phyloP scores from a whole-genome alignment of 2,329 filamentous ascomycete genomes.

The Chaetomium strumarium region DNA sequence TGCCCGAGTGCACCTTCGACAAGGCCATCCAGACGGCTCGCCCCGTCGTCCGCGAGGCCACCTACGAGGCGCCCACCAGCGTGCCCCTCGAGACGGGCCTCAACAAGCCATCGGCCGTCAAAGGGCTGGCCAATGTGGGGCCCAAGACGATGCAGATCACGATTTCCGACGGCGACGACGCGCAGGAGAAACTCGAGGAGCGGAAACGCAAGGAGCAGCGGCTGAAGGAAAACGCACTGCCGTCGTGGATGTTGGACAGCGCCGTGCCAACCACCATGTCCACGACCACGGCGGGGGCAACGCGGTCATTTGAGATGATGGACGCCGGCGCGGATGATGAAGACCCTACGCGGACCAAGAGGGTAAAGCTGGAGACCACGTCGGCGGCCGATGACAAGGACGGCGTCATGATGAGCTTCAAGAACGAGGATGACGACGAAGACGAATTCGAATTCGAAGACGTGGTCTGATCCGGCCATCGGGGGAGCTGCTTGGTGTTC shows the following conservation, averaged over 20 bases:
- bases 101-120: conserved; percentile 60
- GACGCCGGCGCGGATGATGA: conserved; percentile 37
- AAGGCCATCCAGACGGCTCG: conserved; percentile 57
- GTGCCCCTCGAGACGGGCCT: conserved; percentile 49
- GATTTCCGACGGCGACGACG: conserved; percentile 61
- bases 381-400: conserved; percentile 18
- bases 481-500: neutral
- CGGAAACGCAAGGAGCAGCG: conserved; percentile 59
- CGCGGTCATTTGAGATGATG: conserved; percentile 30
- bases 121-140: conserved; percentile 59
- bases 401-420: conserved; percentile 20
- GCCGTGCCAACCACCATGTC: conserved; percentile 41
- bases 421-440: conserved; percentile 41
- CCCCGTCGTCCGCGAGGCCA: conserved; percentile 60
- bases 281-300: conserved; percentile 39
- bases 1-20: conserved; percentile 71
- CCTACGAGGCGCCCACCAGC: conserved; percentile 58
- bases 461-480: conserved; percentile 31
- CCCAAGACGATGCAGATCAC: conserved; percentile 65
- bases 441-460: conserved; percentile 56
- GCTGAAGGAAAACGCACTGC: conserved; percentile 62
- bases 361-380: conserved; percentile 49
- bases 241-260: conserved; percentile 65
- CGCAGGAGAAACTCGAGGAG: conserved; percentile 56
- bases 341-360: conserved; percentile 50